Percentiles rank a stretch among this genome's conserved stretches.
phyloP scores from a whole-genome alignment of 1,139 yeast species.

The Saccharomyces hybrid region DNA sequence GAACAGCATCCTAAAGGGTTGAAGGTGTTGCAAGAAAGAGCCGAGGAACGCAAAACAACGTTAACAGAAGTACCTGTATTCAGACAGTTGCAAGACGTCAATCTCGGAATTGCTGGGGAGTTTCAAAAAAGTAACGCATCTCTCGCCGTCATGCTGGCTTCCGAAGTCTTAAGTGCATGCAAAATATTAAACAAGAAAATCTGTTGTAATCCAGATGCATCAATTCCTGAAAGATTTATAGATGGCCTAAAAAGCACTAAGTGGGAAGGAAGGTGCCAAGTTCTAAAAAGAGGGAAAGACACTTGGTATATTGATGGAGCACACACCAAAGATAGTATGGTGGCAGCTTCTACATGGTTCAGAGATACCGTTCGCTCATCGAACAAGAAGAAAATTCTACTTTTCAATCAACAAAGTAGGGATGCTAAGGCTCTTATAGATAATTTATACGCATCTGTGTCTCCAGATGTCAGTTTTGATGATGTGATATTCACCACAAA shows the following conservation, averaged over 20 bases:
- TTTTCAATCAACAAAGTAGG: conserved; percentile 92
- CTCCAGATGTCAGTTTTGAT: conserved; percentile 44
- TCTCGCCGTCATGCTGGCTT: conserved; percentile 69
- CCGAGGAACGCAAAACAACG: conserved; percentile 51
- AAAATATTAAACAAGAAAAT: conserved; percentile 33
- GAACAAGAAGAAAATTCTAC: conserved; percentile 38
- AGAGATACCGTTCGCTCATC: conserved; percentile 32
- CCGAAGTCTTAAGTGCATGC: conserved; percentile 49
- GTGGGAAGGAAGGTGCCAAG: conserved; percentile 97
- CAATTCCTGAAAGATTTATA: conserved; percentile 38
- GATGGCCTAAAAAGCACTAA: conserved; percentile 60
- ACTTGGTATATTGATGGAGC: conserved; percentile 94
- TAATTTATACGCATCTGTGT: conserved; percentile 42
- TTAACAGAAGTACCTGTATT: conserved; percentile 47
- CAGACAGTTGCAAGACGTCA: conserved; percentile 35
- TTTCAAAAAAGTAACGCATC: conserved; percentile 87
- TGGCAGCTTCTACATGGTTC: conserved; percentile 79
- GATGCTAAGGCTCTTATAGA: conserved; percentile 64
- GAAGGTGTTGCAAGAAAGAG: conserved; percentile 51
- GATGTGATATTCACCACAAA: conserved; percentile 84
- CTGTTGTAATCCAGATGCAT: conserved; percentile 11
- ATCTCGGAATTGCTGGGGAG: conserved; percentile 78
- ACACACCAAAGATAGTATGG: conserved; percentile 82
- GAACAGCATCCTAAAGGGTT: conserved; percentile 51
- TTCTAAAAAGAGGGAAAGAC: conserved; percentile 43